phyloP scores from a whole-genome alignment of 2,329 filamentous ascomycete species.

The Neonectria neomacrospora region DNA sequence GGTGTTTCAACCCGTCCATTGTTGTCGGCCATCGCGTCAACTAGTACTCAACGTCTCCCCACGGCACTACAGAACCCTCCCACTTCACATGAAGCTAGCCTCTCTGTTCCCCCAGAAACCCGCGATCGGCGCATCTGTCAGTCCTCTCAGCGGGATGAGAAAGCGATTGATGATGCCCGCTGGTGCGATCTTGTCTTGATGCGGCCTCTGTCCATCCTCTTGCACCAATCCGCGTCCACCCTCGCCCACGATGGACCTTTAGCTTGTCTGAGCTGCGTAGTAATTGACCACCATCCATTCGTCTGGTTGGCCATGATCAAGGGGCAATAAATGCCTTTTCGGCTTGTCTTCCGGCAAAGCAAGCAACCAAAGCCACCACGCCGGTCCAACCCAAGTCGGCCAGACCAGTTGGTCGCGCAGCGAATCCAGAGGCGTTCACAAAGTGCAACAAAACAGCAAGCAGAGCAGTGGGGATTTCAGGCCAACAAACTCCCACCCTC shows the following conservation, averaged over 20 bases:
- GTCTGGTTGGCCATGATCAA: slow-evolving; percentile 6
- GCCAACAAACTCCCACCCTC: background rate
- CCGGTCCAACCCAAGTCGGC: background rate
- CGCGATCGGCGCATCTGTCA: slow-evolving; percentile 17
- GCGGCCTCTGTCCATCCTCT: slow-evolving; percentile 9
- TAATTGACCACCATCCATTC: background rate
- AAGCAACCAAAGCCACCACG: slow-evolving; percentile 9
- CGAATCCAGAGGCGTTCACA: slow-evolving; percentile 26
- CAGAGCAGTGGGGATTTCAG: slow-evolving; percentile 19
- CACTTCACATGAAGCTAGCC: slow-evolving; percentile 3
- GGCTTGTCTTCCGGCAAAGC: slow-evolving; percentile 13
- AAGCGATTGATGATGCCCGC: slow-evolving; percentile 6
- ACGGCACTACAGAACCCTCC: slow-evolving; percentile 7
- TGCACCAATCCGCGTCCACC: slow-evolving; percentile 9
- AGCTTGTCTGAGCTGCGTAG: slow-evolving; percentile 7
- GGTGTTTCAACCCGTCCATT: background rate
- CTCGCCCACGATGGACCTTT: slow-evolving; percentile 1
- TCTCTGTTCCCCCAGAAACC: slow-evolving; percentile 2
- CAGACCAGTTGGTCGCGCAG: slow-evolving; percentile 2
- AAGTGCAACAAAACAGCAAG: slow-evolving; percentile 26
- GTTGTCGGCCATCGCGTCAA: background rate
- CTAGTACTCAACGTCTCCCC: slow-evolving; percentile 7
- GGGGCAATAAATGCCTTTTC: background rate
- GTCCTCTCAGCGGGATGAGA: background rate
- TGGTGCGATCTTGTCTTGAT: slow-evolving; percentile 1